Base-by-base conservation (phyloP, 441 rosid species). In the Mallotus repandus region DNA sequence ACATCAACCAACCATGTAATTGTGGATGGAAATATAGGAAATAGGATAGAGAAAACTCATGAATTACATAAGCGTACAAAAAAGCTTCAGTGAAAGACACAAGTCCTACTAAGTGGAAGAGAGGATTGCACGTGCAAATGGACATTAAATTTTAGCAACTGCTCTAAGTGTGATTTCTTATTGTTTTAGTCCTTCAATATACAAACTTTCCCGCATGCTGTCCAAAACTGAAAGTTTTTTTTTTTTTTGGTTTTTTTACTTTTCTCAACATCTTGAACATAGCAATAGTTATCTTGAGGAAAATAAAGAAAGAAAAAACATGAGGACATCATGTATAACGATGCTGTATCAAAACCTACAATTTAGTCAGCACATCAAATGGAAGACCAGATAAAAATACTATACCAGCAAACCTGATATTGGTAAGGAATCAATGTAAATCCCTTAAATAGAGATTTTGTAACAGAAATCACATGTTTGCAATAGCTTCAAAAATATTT, bases 181-280 rank as follows among this genome's bases (percentile, higher is more conserved):
- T 43, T 66, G 48, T 52, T 4, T 12, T 22, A 52, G 60, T 22
- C 60, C 32, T 7, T 10, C 12, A 45, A 32, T 29, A 12, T 16
- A 15, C 15, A 69, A 56, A 50, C 41, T 55, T 41, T 55, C 63
- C 10, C 2, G 13, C 14, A 12, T 18, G 18, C 32, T 21, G 7
- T 11, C 6, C n/a, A 18, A 46, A 52, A 50, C 0, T 14, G 38
- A 32, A 29, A 29, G 32, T 29, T 29, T 29, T 29, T 1, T 54
- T 35, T 4, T 41, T 9, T n/a, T 54, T 7, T 4, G 29, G 4
- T 56, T 69, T 16, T 16, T 56, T 48, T 22, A 16, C 29, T 43
- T 43, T 61, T 48, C n/a, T 59, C 73, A 21, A 69, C n/a, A n/a
- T 53, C 71, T 46, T 35, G 4, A 19, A 55, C 15, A 54, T 21